These are phyloP conservation scores for Pyrus communis DNA, from an alignment of 306 rosid genomes.

Conservation along the genomic window DNA sequence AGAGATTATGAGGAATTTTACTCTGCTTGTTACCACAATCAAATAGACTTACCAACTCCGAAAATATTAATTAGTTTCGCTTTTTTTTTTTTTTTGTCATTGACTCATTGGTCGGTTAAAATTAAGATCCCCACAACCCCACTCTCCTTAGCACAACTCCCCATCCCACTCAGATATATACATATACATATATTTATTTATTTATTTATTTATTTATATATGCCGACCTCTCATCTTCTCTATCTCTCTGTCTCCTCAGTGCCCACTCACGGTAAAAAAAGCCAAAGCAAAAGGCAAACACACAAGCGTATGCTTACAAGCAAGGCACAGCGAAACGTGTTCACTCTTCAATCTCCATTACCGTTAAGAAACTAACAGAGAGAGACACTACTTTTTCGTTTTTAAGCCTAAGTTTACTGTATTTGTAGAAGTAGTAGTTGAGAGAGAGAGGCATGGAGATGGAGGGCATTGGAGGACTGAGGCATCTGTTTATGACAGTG, in stretches of 20 bases:
- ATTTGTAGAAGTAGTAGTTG: background rate
- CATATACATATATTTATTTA: no score
- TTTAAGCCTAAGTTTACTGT: background rate
- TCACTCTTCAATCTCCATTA: background rate
- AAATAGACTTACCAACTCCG: no score
- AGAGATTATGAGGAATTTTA: no score
- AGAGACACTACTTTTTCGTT: background rate
- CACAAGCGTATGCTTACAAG: background rate
- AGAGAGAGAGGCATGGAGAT: slow-evolving; percentile 11
- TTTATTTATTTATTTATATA: no score
- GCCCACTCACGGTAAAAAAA: background rate
- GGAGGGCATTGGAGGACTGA: slow-evolving; percentile 22
- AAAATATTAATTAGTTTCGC: background rate
- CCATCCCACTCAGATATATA: no score
- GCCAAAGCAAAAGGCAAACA: background rate
- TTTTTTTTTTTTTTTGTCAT: background rate
- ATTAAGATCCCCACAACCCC: background rate
- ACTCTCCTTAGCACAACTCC: no score
- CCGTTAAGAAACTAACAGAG: background rate
- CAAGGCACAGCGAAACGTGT: background rate
- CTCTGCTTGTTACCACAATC: accelerated
- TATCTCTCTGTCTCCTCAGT: no score
- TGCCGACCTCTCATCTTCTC: no score
- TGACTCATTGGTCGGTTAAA: background rate
- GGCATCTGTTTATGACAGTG: slow-evolving; percentile 56